phyloP scores from a whole-genome alignment of 306 rosid species.

The Quercus dentata region DNA sequence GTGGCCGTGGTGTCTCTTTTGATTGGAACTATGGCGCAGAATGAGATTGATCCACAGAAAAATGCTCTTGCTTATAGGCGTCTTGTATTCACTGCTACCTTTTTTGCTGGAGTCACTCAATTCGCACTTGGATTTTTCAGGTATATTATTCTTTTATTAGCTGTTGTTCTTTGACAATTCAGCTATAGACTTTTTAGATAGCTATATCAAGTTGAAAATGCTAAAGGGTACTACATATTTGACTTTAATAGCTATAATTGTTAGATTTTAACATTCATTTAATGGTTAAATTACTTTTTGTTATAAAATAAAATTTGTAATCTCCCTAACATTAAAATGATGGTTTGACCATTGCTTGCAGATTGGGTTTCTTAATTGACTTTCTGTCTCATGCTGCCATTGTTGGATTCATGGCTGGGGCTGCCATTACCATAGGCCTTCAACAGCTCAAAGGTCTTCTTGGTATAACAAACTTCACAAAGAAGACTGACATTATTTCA shows the following conservation, averaged over 20 bases:
- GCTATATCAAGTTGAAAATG: too few relatives aligned
- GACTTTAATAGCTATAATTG: too few relatives aligned
- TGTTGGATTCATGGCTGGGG: conserved; percentile 93
- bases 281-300: too few relatives aligned
- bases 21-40: conserved; percentile 49
- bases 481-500: conserved; percentile 69
- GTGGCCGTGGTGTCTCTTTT: conserved; percentile 86
- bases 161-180: not conserved
- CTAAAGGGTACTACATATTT: too few relatives aligned
- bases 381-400: conserved; percentile 89
- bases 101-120: conserved; percentile 81
- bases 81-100: conserved; percentile 79
- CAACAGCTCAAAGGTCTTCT: conserved; percentile 90
- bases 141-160: conserved; percentile 14
- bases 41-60: conserved; percentile 29
- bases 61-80: conserved; percentile 29
- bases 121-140: conserved; percentile 59
- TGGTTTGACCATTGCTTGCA: conserved; percentile 16
- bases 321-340: not conserved
- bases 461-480: conserved; percentile 60
- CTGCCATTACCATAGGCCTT: conserved; percentile 77
- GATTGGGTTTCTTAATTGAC: conserved; percentile 87
- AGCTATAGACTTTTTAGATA: too few relatives aligned
- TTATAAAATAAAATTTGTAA: too few relatives aligned
- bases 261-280: too few relatives aligned